Evolutionary conservation across 1,284 basidiomycete species (phyloP).

Genomic region (Sanghuangporus sanghuang): DNA sequence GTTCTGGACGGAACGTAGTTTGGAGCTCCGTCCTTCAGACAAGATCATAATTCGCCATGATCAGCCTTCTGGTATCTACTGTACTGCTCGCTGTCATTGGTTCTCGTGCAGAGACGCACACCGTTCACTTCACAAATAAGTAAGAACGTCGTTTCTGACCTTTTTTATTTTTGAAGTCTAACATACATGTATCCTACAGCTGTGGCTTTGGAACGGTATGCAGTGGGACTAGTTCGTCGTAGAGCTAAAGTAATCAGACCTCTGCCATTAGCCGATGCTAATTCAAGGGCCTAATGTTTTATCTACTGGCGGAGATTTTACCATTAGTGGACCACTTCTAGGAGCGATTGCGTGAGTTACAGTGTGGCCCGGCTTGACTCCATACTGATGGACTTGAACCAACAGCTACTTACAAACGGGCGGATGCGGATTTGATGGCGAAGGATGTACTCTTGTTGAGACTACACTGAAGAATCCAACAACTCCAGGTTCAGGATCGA

Average conservation of each 20-base stretch:
- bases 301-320: conserved; percentile 19
- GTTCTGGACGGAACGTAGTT: neutral
- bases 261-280: conserved; percentile 16
- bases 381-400: neutral
- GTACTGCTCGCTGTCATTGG: neutral
- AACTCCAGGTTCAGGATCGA: conserved; percentile 19
- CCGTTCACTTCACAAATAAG: conserved; percentile 20
- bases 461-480: conserved; percentile 21
- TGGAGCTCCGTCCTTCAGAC: neutral
- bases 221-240: neutral
- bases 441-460: conserved; percentile 21
- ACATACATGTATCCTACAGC: conserved; percentile 1
- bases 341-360: conserved; percentile 19
- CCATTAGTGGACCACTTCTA: conserved; percentile 17
- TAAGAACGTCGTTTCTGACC: neutral
- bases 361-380: neutral
- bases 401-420: conserved; percentile 14
- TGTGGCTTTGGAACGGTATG: conserved; percentile 22
- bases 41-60: neutral
- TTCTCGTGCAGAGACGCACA: conserved; percentile 18
- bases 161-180: too few relatives aligned
- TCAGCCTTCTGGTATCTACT: neutral
- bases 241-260: neutral
- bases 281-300: conserved; percentile 20
- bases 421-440: conserved; percentile 21